phyloP scores from a whole-genome alignment of 2,329 filamentous ascomycete genomes.

The Thielaviopsis musarum region DNA sequence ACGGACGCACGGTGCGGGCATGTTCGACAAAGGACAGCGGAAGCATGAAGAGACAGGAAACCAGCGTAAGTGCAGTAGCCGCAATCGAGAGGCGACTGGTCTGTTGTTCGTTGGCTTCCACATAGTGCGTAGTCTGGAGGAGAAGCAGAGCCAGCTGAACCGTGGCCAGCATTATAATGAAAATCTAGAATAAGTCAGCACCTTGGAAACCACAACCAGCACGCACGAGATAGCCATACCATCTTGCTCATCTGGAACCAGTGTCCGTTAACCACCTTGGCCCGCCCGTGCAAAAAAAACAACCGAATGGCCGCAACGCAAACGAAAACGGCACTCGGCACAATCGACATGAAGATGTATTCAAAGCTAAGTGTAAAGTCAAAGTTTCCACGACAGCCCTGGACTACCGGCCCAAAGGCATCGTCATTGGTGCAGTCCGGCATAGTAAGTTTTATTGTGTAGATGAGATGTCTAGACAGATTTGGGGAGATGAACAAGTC shows the following conservation, averaged over 20 bases:
- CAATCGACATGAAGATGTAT: constrained; percentile 27
- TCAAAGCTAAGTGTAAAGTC: constrained; percentile 35
- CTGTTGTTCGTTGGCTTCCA: constrained; percentile 9
- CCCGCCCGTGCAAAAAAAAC: constrained; percentile 18
- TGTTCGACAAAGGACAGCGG: constrained; percentile 23
- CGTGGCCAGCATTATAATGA: constrained; percentile 16
- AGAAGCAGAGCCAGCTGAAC: constrained; percentile 20
- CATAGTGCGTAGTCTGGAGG: constrained; percentile 16
- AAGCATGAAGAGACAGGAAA: constrained; percentile 18
- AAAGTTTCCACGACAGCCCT: constrained; percentile 30
- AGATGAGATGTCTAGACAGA: too few relatives aligned
- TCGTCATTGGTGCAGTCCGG: constrained; percentile 21
- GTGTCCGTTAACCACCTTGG: constrained; percentile 20
- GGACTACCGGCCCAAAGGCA: constrained; percentile 27
- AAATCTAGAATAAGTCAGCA: constrained; percentile 13
- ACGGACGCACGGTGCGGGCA: constrained; percentile 23
- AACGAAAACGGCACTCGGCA: constrained; percentile 25
- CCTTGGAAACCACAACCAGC: neutral
- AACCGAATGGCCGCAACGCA: constrained; percentile 20
- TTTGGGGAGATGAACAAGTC: too few relatives aligned
- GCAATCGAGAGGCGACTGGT: constrained; percentile 17
- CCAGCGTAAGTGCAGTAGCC: constrained; percentile 17
- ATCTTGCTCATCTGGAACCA: constrained; percentile 20
- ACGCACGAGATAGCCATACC: constrained; percentile 13
- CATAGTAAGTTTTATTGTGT: neutral